These are phyloP conservation scores for Phytophthora hybrid DNA, from an alignment of 352 stramenopile genomes.

Conservation along the genomic window DNA sequence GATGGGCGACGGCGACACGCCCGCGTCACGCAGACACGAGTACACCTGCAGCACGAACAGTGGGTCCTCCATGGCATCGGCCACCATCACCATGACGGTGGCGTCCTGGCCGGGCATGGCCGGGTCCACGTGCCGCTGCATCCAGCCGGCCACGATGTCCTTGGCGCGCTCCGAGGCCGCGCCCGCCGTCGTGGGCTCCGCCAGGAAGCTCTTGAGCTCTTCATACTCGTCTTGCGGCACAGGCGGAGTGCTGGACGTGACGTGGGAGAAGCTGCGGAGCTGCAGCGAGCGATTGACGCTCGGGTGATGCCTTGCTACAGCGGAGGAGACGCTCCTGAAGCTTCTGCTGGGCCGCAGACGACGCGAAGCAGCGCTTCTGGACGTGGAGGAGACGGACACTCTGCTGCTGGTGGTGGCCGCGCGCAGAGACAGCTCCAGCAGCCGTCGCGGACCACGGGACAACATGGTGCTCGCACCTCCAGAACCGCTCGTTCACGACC, in stretches of 20 bases:
- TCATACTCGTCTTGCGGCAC: conserved; percentile 64
- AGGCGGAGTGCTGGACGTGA: conserved; percentile 14
- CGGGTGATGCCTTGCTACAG: neutral
- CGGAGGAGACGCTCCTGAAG: conserved; percentile 5
- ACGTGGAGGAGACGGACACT: neutral
- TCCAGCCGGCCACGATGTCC: conserved; percentile 57
- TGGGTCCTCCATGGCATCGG: conserved; percentile 62
- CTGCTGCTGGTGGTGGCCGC: neutral
- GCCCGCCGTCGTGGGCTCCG: conserved; percentile 50
- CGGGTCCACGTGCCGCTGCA: conserved; percentile 69
- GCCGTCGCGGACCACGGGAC: conserved; percentile 22
- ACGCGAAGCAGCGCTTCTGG: conserved; percentile 13
- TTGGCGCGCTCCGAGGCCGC: conserved; percentile 39
- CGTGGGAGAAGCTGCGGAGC: conserved; percentile 30
- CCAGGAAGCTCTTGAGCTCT: conserved; percentile 69
- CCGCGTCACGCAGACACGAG: conserved; percentile 54
- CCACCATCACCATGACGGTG: conserved; percentile 84
- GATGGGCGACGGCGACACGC: conserved; percentile 69
- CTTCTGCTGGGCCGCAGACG: conserved; percentile 17
- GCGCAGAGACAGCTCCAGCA: conserved; percentile 33
- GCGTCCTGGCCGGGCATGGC: conserved; percentile 77
- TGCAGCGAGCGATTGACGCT: conserved; percentile 12
- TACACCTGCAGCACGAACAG: conserved; percentile 73
- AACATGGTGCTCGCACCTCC: conserved; percentile 35
- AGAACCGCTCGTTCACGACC: conserved; percentile 21